Evolutionary conservation across 139 green algal genomes (phyloP), one percentile per base, ranked within the genome.

Genomic region (Eudorina sp.): DNA sequence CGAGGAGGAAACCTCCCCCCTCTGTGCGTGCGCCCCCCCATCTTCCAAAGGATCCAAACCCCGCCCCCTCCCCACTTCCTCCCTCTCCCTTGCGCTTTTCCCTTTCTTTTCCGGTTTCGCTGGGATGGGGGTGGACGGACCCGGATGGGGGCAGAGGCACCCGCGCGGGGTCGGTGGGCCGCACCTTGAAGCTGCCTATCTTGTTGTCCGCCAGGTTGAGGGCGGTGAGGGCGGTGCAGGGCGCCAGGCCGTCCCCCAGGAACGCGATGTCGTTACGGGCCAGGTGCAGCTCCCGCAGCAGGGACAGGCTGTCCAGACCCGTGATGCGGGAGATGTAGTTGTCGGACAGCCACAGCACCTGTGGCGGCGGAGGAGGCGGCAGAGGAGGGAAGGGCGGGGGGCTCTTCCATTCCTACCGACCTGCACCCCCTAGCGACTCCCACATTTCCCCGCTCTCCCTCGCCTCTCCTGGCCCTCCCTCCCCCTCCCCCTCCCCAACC

Each of bases 201-300:
- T 60, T 40, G 88, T 96, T 97, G 83, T 93, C 93, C 45, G 95
- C 91, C 19, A 97, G 83, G 91, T 97, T 97, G 58, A 97, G 91
- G 0, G 64, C 77, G 4, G 90, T 83, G 45, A 97, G 89, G 2
- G 81, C 66, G 18, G 79, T 89, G 92, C 91, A 92, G 69, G 9
- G 14, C 1, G 58, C 7, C 9, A 97, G 74, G 1, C 45, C 58
- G 27, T 91, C 89, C 16, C 90, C 92, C 38, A 97, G 73, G 9
- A 51, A 76, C 3, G 64, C 74, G 43, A 97, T 96, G 73, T 92
- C 77, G 88, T 97, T 97, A 25, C 91, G 78, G 14, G 94, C 95
- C 38, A 98, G 84, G 73, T 96, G 95, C 43, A 98, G 90, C 70
- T 97, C 92, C 21, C 82, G 80, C 46, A 97, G 89, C 29, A 90